Evolutionary conservation across 306 rosid species (phyloP).

Genomic region (Crotalaria pallida): DNA sequence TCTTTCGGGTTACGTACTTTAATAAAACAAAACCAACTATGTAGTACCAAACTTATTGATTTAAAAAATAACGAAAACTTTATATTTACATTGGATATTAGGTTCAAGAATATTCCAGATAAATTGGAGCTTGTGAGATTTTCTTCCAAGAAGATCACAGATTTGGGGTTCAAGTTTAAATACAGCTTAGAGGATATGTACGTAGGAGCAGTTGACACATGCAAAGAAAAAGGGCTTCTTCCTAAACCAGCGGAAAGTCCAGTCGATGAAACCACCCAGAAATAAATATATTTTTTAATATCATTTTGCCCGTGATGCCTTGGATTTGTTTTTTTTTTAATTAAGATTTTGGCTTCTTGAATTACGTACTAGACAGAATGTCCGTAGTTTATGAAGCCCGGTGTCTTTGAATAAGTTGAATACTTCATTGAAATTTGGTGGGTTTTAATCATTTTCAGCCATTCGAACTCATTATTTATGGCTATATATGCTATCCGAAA

Average conservation of each 20-base stretch:
- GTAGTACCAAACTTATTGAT: no score
- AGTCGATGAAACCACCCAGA: neutral
- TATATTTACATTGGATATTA: slow-evolving; percentile 15
- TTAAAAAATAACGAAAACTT: no score
- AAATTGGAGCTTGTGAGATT: slow-evolving; percentile 42
- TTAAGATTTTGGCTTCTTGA: neutral
- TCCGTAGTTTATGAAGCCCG: neutral
- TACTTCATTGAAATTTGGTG: neutral
- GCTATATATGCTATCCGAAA: no score
- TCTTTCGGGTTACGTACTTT: neutral
- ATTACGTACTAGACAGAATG: neutral
- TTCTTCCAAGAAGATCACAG: slow-evolving; percentile 63
- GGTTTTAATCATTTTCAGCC: no score
- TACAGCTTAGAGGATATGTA: slow-evolving; percentile 73
- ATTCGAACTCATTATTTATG: no score
- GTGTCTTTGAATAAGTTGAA: neutral
- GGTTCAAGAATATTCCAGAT: slow-evolving; percentile 59
- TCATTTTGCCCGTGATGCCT: neutral
- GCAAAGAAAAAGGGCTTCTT: slow-evolving; percentile 58
- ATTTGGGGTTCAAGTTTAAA: slow-evolving; percentile 59
- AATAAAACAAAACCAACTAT: no score
- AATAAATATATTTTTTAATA: neutral
- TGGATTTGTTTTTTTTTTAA: neutral
- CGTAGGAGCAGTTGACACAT: slow-evolving; percentile 48
- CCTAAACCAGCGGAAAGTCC: neutral